Conservation (phyloP, 768 basidiomycete species). For the Psilocybe tampanensis region DNA sequence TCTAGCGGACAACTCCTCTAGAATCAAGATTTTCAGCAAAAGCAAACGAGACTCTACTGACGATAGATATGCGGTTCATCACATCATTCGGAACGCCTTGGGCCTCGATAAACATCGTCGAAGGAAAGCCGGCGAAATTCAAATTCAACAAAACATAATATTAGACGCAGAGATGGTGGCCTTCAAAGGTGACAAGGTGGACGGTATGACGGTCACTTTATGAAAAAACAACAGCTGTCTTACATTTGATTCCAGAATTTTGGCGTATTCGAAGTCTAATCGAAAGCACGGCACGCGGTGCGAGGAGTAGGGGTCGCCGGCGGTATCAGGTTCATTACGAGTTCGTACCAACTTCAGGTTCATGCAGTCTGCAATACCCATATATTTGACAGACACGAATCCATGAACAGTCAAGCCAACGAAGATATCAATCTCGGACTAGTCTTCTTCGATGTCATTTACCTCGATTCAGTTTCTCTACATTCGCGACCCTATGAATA, state of each 20-base stretch:
- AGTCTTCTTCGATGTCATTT: constrained; percentile 86
- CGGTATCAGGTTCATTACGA: constrained; percentile 18
- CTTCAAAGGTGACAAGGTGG: constrained; percentile 68
- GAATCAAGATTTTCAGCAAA: constrained; percentile 86
- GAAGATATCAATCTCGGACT: constrained; percentile 66
- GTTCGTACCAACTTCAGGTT: constrained; percentile 7
- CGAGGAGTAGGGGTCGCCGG: constrained; percentile 34
- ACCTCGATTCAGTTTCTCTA: constrained; percentile 64
- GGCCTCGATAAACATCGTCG: constrained; percentile 22
- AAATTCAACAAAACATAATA: constrained; percentile 44
- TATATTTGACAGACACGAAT: constrained; percentile 17
- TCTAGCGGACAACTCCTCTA: constrained; percentile 31
- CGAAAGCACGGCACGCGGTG: constrained; percentile 56
- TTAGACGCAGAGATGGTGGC: constrained; percentile 92
- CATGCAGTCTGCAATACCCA: neutral
- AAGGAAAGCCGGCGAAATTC: constrained; percentile 8
- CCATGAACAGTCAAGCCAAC: constrained; percentile 34
- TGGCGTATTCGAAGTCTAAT: constrained; percentile 71
- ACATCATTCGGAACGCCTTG: constrained; percentile 62
- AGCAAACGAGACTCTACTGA: constrained; percentile 80
- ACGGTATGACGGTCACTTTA: constrained; percentile 51
- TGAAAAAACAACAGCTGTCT: neutral
- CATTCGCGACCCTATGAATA: constrained; percentile 55
- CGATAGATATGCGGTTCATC: constrained; percentile 70
- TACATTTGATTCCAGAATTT: constrained; percentile 54